Base-by-base conservation (phyloP, 768 basidiomycete genomes). In the Boletus barrowsii region DNA sequence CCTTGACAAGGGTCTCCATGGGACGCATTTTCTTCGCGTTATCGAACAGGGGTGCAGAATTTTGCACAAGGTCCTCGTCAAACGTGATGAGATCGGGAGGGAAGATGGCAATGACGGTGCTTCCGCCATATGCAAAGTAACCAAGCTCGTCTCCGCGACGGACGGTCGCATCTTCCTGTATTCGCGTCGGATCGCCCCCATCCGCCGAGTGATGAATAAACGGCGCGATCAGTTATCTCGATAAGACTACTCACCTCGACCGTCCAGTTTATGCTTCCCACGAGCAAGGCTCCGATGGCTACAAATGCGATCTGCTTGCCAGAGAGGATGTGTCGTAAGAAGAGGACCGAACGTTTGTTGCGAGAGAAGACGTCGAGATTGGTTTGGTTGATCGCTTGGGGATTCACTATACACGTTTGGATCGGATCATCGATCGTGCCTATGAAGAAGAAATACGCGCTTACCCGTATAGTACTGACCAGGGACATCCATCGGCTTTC, bases 281-380 rank as follows among this genome's bases (percentile, higher is more conserved):
- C 90, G 35, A 93, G 81, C 72, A 93, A 78, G 9, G 90, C 90
- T 3, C 90, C 91, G 54, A 93, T 77, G 10, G 89, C 87, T 10
- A 90, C 82, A 58, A 86, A 83, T 0, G 82, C 89, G 15, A 91
- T 72, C 13, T 76, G 76, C 17, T 75, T 71, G 11, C 76, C 77
- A 0, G 79, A 77, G 4, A 52, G 60, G 2, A 56, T 52, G 58
- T 83, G 82, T 49, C 75, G 78, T 58, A 87, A 59, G 58, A 79
- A 77, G 3, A 83, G 68, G 10, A 84, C 71, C 3, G 82, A 80
- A 11, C 87, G 79, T 47, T 75, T 77, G 67, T 87, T 87, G 13
- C 78, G 80, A 4, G 83, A 82, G 63, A 88, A 80, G 13, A 87
- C 84, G 62, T 86, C 83, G 33, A 86, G 81, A 6, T 76, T 78